phyloP scores from a whole-genome alignment of 441 rosid species.

The Pelargonium cotyledonis region DNA sequence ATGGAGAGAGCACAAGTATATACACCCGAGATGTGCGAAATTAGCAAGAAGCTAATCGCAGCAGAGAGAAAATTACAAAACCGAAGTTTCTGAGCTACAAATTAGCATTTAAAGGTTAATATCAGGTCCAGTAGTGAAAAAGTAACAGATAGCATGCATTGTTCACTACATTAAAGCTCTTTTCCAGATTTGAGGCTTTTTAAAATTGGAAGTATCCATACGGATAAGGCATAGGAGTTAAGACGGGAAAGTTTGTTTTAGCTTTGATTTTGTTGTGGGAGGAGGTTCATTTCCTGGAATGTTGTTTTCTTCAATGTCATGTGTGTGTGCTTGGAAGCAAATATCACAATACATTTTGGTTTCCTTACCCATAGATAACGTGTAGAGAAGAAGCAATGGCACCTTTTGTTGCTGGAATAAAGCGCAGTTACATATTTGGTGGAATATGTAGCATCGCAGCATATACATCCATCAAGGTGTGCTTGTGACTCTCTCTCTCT shows the following conservation, averaged over 20 bases:
- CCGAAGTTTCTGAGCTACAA: no score
- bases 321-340: conserved; percentile 2
- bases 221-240: not conserved
- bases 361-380: conserved; percentile 49
- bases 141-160: not conserved
- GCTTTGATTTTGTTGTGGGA: no score
- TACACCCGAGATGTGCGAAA: no score
- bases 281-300: no score
- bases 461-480: conserved; percentile 82
- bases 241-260: not conserved
- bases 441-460: conserved; percentile 90
- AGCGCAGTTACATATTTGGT: conserved; percentile 86
- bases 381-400: conserved; percentile 94
- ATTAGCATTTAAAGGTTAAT: no score
- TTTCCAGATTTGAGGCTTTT: not conserved
- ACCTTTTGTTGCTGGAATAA: conserved; percentile 69
- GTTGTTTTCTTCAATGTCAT: not conserved
- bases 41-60: no score
- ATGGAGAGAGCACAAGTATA: not conserved
- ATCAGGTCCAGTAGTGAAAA: not conserved
- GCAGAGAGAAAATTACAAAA: no score
- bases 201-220: not conserved
- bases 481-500: conserved; percentile 13
- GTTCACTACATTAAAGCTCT: not conserved
- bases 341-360: conserved; percentile 6